Evolutionary conservation across 225 moss, liverwort and hornwort genomes (phyloP), one percentile per base, ranked within the genome.

Genomic region (Lunularia cruciata): DNA sequence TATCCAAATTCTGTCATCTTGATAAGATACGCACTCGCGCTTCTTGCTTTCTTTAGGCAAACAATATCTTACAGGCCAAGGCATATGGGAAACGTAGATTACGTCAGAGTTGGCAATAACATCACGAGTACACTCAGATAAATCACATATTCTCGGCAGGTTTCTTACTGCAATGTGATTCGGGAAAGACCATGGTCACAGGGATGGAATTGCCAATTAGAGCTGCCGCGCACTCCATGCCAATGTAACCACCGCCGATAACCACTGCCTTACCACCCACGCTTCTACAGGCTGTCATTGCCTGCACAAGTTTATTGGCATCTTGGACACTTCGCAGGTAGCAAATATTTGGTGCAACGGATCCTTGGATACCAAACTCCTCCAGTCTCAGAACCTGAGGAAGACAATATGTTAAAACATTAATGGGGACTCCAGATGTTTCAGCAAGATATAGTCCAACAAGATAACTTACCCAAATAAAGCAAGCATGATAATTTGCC

Each of bases 201-300:
- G 86, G 80, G 52, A 93, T 85, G 16, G 84, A 78, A 51, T 92
- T 92, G 78, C 82, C 77, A 66, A 87, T 80, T 25, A 98, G 81
- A 45, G 96, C 87, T 67, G 96, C 96, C 27, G 93, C 92, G 69
- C 90, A 91, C 70, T 98, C 96, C 96, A 98, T 98, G 51, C 96
- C 96, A 69, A 98, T 98, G 69, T 98, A 98, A 43, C 96, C 96
- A 61, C 96, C 96, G 39, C 96, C 96, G 70, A 98, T 91, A 13
- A 98, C 96, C 36, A 98, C 93, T 32, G 93, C 92, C 81, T 83
- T 74, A 22, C 96, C 92, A 30, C 83, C 78, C 30, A 65, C 81
- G 56, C 72, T 73, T 26, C 80, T 85, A 58, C 90, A 92, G 31
- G 79, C 68, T 57, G 75, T 76, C 86, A 91, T 92, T 62, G 40